Evolutionary conservation across 768 basidiomycete genomes (phyloP), one percentile per base, ranked within the genome.

Genomic region (Polyporus arcularius): DNA sequence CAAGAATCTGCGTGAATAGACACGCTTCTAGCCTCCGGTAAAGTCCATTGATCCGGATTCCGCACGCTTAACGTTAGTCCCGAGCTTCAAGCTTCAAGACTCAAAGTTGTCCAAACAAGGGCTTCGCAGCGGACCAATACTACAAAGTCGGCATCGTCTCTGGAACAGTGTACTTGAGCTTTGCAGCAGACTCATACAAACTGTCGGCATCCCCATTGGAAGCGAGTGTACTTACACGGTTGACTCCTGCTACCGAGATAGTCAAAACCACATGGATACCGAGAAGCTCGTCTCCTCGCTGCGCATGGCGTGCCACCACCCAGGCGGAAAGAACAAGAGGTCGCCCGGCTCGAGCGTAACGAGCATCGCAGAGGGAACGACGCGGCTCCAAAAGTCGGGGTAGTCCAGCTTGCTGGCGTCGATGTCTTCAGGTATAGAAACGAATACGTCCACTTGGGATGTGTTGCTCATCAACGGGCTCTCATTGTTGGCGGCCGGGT

Each of bases 281-380:
- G 93, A 95, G 71, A 92, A 88, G 75, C 92, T 94, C 41, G 80
- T 85, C 26, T 83, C 82, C 75, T 92, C 91, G 72, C 86, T 88
- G 64, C 87, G 84, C 90, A 94, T 91, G 16, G 88, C 89, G 73
- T 96, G 94, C 94, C 94, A 96, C 94, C 94, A 96, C 31, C 91
- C 87, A 4, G 91, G 89, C 18, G 96, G 96, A 65, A 98, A 88
- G 70, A 91, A 90, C 47, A 98, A 76, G 46, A 96, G 58, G 73
- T 98, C 96, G 0, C 96, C 96, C 1, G 94, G 87, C 55, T 80
- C 76, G 1, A 98, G 78, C 1, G 85, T 85, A 35, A 82, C 82
- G 50, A 79, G 78, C 73, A 82, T 79, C 1, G 94, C 88, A 21
- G 75, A 53, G 8, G 85, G 85, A 26, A 82, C 80, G 21, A 88